These are phyloP conservation scores for Chaetomiaceae sp. DNA, from an alignment of 2,329 filamentous ascomycete species.

Conservation along the genomic window DNA sequence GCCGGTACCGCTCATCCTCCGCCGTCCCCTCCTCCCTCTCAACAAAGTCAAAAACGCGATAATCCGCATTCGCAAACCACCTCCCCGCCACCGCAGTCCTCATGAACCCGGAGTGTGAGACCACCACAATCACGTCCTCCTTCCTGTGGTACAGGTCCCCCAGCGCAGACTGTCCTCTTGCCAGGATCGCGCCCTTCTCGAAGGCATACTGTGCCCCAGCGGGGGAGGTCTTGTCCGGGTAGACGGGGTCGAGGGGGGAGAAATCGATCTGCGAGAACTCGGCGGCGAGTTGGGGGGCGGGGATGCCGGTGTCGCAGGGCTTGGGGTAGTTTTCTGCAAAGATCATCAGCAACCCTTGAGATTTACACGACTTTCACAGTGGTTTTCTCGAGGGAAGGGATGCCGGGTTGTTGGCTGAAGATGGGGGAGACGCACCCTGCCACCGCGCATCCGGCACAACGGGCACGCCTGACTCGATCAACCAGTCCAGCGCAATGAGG, in stretches of 20 bases:
- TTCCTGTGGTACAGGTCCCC: constrained; percentile 46
- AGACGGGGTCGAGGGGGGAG: constrained; percentile 51
- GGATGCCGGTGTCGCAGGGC: constrained; percentile 59
- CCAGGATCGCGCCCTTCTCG: constrained; percentile 47
- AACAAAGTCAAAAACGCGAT: constrained; percentile 56
- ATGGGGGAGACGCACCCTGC: constrained; percentile 52
- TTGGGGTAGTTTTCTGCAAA: too few relatives aligned
- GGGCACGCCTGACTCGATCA: constrained; percentile 51
- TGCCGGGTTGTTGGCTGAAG: too few relatives aligned
- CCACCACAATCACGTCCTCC: constrained; percentile 52
- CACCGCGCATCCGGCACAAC: constrained; percentile 56
- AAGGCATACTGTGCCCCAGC: constrained; percentile 48
- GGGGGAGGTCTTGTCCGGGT: constrained; percentile 56
- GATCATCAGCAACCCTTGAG: too few relatives aligned
- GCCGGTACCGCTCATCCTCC: constrained; percentile 30
- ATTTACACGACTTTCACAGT: too few relatives aligned
- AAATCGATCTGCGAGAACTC: constrained; percentile 57
- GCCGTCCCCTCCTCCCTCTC: constrained; percentile 10
- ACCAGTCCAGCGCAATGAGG: constrained; percentile 52
- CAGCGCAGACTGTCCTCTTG: constrained; percentile 49
- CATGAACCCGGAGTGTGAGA: constrained; percentile 61
- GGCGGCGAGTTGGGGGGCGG: constrained; percentile 37
- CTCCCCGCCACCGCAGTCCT: constrained; percentile 50
- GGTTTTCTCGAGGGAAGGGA: too few relatives aligned
- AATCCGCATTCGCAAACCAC: constrained; percentile 60